phyloP scores from a whole-genome alignment of 129 eudicot species.

The Dittrichia graveolens region DNA sequence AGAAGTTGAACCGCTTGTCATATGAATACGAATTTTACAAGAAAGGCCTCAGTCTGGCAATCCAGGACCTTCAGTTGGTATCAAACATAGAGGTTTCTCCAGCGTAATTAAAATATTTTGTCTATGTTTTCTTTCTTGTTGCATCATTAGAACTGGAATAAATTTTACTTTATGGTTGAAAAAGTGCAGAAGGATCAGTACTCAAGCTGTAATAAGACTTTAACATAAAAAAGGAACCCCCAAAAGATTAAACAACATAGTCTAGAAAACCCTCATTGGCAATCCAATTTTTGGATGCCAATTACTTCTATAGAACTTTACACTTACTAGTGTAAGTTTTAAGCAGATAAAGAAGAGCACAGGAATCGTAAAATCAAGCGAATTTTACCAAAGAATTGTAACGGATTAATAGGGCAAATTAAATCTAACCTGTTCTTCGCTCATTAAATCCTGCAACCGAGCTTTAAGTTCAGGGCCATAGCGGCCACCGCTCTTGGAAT shows the following conservation, averaged over 20 bases:
- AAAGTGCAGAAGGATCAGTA: too few species aligned
- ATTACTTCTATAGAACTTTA: background rate
- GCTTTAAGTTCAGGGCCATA: constrained; percentile 72
- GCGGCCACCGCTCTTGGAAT: constrained; percentile 88
- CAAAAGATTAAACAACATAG: too few species aligned
- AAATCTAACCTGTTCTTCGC: constrained; percentile 78
- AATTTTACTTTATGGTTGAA: constrained; percentile 6
- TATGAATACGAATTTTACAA: constrained; percentile 1
- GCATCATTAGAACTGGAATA: background rate
- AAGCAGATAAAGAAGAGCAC: constrained; percentile 1
- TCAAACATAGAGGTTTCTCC: background rate
- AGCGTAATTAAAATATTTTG: background rate
- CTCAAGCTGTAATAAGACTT: too few species aligned
- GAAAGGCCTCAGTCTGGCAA: constrained; percentile 3
- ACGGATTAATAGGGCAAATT: background rate
- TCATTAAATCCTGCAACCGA: constrained; percentile 72
- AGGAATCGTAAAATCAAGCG: background rate
- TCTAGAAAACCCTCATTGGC: background rate
- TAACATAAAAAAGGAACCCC: too few species aligned
- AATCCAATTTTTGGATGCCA: background rate
- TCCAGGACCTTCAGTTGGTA: too few species aligned
- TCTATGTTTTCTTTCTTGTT: background rate
- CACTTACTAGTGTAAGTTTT: constrained; percentile 1
- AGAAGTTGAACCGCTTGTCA: background rate
- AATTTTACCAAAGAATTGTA: background rate